Evolutionary conservation across 176 grass and related monocot species (phyloP).

Genomic region (Dactylis glomerata): DNA sequence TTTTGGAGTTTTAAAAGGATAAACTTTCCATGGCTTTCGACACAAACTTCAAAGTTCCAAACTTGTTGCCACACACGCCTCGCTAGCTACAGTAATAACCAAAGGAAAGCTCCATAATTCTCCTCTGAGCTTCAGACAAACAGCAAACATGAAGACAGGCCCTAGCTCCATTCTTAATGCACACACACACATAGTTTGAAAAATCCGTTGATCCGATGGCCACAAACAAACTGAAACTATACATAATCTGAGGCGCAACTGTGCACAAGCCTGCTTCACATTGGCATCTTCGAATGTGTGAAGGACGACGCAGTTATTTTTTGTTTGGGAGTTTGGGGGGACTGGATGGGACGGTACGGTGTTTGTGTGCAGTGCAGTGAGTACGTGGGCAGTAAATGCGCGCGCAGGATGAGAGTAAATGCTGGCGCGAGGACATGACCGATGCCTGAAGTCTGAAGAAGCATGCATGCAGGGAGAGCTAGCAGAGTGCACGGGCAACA

Average conservation of each 20-base stretch:
- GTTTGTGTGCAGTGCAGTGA: not conserved
- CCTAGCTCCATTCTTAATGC: not conserved
- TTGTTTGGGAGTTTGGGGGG: not conserved
- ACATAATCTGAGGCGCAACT: not conserved
- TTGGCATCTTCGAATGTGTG: not conserved
- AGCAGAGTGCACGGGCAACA: not conserved
- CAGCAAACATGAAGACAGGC: too few species aligned
- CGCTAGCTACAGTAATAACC: not conserved
- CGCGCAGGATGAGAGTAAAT: constrained; percentile 25
- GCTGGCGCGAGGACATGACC: constrained; percentile 18
- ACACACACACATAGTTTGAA: not conserved
- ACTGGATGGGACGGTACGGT: not conserved
- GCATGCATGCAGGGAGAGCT: not conserved
- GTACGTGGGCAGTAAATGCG: constrained; percentile 23
- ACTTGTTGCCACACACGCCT: constrained; percentile 13
- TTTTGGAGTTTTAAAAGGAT: constrained; percentile 18
- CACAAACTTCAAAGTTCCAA: constrained; percentile 25
- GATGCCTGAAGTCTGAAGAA: not conserved
- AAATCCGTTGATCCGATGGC: not conserved
- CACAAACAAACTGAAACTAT: not conserved
- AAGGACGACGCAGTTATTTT: not conserved
- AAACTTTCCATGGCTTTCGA: constrained; percentile 37
- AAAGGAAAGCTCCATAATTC: constrained; percentile 30
- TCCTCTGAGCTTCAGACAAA: not conserved
- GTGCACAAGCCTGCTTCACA: not conserved